Base-by-base conservation (phyloP, 345 rosid genomes). In the Pelargonium nanum region DNA sequence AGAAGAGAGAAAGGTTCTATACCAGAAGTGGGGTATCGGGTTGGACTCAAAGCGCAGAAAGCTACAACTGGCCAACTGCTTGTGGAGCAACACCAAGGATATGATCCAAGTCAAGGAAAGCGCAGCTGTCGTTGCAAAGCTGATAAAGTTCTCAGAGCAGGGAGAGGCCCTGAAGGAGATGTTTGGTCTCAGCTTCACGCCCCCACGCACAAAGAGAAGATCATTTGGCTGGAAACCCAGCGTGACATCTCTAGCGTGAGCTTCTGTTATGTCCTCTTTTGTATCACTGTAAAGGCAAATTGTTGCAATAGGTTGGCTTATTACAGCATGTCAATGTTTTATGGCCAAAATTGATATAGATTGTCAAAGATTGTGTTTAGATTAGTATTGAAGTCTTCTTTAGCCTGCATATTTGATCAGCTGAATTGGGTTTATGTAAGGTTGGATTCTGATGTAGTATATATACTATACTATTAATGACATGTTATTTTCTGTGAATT, bases 151-250 rank as follows among this genome's bases (percentile, higher is more conserved):
- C 55, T 81, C 81, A 12, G 97, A 85, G 64, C 91, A 89, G 60
- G 99, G 94, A 34, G 72, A 76, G 22, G 91, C 83, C 28, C 77
- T 84, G 30, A 89, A 89, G 76, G 94, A 83, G 72, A 87, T 85
- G 96, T 84, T 89, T 55, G 94, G 97, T 5, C 88, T 89, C 53
- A 89, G 89, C 75, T 89, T 93, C 75, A 77, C 89, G 6, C 83
- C 91, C 19, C 81, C 84, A 1, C 69, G 69, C 57, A 57, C 77
- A 34, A 76, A 73, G 65, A 72, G 85, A 52, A 83, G 74, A 74
- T 82, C 88, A 24, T 75, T 60, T 55, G 78, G 86, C 52, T 89
- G 99, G 99, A 81, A 80, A 56, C 68, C 79, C 77, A 81, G 85
- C 83, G 85, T 66, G 78, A 66, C 78, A 54, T 45, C 53, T 9